Percentiles rank a stretch among this genome's conserved stretches.
These are phyloP conservation scores for Deinandra increscens DNA, from an alignment of 129 eudicot species.

Conservation along the genomic window DNA sequence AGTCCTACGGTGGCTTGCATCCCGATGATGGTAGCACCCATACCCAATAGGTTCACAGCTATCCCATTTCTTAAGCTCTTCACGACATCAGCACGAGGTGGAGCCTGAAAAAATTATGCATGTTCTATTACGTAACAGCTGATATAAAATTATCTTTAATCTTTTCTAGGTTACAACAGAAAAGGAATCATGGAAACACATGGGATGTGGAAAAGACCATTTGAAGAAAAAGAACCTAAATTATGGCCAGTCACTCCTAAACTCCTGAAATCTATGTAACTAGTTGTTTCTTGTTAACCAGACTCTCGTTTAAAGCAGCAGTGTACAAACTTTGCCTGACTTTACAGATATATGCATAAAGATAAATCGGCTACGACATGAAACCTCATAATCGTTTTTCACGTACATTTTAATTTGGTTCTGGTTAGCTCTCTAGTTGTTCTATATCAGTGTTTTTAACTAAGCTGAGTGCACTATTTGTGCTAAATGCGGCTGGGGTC, in stretches of 20 bases:
- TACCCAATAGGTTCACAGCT: slow-evolving; percentile 67
- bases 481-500: too few relatives aligned
- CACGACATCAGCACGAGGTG: slow-evolving; percentile 84
- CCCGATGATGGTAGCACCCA: slow-evolving; percentile 92
- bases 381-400: not conserved
- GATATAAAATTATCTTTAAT: not conserved
- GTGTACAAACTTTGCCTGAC: not conserved
- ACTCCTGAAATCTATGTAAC: not conserved
- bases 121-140: not conserved
- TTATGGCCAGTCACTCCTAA: not conserved
- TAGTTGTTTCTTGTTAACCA: not conserved
- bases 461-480: too few relatives aligned
- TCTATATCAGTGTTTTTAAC: not conserved
- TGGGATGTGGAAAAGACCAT: not conserved
- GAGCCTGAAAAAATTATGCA: slow-evolving; percentile 58
- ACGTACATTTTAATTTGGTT: not conserved
- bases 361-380: not conserved
- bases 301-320: not conserved
- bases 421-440: not conserved
- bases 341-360: slow-evolving; percentile 2
- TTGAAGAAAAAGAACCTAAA: not conserved
- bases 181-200: not conserved
- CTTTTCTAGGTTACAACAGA: not conserved
- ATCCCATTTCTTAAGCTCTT: slow-evolving; percentile 76
- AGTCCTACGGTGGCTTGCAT: slow-evolving; percentile 88